A percentile compares a stretch with the other conserved stretches of the same genome.
Conservation (phyloP, 805 yeast genomes). For the Nakazawaea wickerhamii region DNA sequence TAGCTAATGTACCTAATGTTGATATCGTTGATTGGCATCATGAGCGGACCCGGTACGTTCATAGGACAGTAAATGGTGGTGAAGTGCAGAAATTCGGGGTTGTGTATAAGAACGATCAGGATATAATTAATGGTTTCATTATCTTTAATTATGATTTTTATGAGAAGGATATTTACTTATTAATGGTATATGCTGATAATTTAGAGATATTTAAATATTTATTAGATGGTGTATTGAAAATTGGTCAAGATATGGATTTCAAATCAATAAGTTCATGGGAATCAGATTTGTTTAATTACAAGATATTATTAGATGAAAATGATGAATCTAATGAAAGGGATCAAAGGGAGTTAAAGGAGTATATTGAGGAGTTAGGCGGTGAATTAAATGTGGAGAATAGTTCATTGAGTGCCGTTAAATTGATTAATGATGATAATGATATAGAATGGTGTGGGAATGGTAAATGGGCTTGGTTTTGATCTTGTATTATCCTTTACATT, state of each 20-base stretch:
- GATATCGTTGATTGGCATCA: conserved; percentile 39
- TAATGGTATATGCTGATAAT: conserved; percentile 18
- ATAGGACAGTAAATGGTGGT: conserved; percentile 7
- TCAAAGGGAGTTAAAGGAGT: conserved; percentile 9
- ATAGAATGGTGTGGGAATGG: conserved; percentile 23
- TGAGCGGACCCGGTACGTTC: conserved; percentile 25
- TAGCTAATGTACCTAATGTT: conserved; percentile 32
- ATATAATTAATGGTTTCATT: conserved; percentile 26
- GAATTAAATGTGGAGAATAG: conserved; percentile 15
- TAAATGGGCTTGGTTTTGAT: conserved; percentile 24
- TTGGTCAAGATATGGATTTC: conserved; percentile 12
- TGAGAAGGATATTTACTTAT: conserved; percentile 14
- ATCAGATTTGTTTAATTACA: conserved; percentile 19
- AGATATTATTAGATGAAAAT: conserved; percentile 7
- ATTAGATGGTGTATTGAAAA: conserved; percentile 14
- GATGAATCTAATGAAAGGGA: conserved; percentile 7
- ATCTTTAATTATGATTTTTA: conserved; percentile 37
- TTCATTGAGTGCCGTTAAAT: conserved; percentile 19
- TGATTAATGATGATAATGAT: conserved; percentile 13
- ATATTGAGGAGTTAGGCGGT: conserved; percentile 15
- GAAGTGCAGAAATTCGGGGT: conserved; percentile 7
- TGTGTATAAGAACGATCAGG: conserved; percentile 18
- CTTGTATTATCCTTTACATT: too few species aligned
- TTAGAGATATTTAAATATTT: conserved; percentile 14
- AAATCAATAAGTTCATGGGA: conserved; percentile 21